Base-by-base conservation (phyloP, 331 rosid genomes). In the Stylosanthes scabra region DNA sequence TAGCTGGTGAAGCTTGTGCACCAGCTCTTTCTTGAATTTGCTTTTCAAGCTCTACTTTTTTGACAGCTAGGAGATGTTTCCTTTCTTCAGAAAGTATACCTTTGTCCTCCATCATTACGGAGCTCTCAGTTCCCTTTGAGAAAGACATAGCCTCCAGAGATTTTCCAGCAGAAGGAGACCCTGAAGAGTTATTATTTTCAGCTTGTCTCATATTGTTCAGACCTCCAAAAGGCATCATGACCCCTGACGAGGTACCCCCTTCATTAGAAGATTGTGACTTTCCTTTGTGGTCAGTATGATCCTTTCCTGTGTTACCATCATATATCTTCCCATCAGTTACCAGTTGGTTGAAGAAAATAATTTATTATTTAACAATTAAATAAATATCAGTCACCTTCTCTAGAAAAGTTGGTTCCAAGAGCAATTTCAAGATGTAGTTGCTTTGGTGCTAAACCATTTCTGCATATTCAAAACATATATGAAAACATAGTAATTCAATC, bases 341-440 rank as follows among this genome's bases (percentile, higher is more conserved):
- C 66, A 59, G 65, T 79, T 61, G 77, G 86, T 46, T 13, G 59
- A 61, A 52, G 60, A 76, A 56, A 40, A 65, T 44, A 49, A 8
- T 29, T 50, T 41, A 40, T 34, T 44, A 2, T 11, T 39, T 63
- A 45, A 60, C 66, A 68, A 59, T 70, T 39, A 68, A 16, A 61
- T 46, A 46, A 11, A 49, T 13, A 12, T 12, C 55, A 49, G 54
- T 74, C 74, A 90, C 99, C 98, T 75, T 95, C 98, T 87, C 90
- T 90, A 42, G 94, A 81, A 76, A 84, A 84, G 64, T 71, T 55
- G 66, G 84, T 82, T 71, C 99, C 99, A 8, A 96, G 89, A 9
- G 99, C 99, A 83, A 96, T 91, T 65, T 96, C 99, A 78, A 96
- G 99, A 86, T 96, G 99, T 81, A 92, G 84, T 83, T 92, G 88